Conservation (phyloP, 2,329 filamentous ascomycete genomes). For the Verticillium albo-atrum region DNA sequence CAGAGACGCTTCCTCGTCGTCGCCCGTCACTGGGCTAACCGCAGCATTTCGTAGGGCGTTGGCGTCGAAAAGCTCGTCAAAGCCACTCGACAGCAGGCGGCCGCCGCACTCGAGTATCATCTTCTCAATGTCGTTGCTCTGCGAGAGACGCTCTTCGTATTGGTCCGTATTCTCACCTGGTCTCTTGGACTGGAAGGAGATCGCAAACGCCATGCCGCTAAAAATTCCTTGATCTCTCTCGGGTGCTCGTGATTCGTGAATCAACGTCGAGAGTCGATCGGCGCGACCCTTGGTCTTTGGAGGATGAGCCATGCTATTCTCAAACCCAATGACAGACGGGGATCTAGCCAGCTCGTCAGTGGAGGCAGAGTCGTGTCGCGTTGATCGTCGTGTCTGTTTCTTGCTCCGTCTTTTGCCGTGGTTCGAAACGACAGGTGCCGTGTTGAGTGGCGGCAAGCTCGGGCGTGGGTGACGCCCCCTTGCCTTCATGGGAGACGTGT, state of each 20-base stretch:
- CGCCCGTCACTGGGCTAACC: constrained; percentile 22
- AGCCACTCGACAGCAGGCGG: constrained; percentile 65
- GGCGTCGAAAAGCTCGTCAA: constrained; percentile 72
- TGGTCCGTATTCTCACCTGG: constrained; percentile 51
- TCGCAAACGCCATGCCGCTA: constrained; percentile 78
- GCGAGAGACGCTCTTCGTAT: constrained; percentile 27
- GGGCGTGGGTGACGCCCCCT: constrained; percentile 2
- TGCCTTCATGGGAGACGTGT: constrained; percentile 4
- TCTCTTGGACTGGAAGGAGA: constrained; percentile 60
- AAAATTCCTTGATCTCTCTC: constrained; percentile 40
- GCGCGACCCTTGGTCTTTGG: constrained; percentile 16
- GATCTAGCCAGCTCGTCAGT: constrained; percentile 44
- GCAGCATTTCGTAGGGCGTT: constrained; percentile 27
- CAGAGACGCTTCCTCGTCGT: constrained; percentile 30
- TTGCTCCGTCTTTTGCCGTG: constrained; percentile 10
- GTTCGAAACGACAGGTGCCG: constrained; percentile 5
- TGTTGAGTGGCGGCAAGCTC: background rate
- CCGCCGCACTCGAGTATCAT: constrained; percentile 71
- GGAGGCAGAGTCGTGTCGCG: constrained; percentile 34
- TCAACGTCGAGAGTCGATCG: background rate
- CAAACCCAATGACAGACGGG: constrained; percentile 27
- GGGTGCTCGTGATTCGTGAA: background rate
- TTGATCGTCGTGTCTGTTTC: constrained; percentile 7
- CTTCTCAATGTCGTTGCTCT: constrained; percentile 46
- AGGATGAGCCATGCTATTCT: constrained; percentile 27